Percentiles rank a stretch among this genome's conserved stretches.
These are phyloP conservation scores for Cyphellophora attinorum DNA, from an alignment of 2,329 filamentous ascomycete species.

Conservation along the genomic window DNA sequence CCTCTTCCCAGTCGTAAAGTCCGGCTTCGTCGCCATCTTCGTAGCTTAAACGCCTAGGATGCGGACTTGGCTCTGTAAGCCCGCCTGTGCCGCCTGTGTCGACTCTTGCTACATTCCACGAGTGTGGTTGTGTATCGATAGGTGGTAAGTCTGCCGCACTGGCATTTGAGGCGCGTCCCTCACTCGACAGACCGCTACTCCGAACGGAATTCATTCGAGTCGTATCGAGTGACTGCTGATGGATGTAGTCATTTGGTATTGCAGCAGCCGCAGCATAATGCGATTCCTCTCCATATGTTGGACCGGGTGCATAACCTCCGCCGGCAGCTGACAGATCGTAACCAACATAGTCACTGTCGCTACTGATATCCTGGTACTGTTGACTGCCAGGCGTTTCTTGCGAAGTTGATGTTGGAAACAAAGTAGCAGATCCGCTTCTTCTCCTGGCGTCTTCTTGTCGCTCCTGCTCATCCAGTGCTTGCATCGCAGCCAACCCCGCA, in stretches of 20 bases:
- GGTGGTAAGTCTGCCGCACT: conserved; percentile 31
- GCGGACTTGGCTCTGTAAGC: conserved; percentile 61
- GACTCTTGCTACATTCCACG: conserved; percentile 54
- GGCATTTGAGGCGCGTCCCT: conserved; percentile 17
- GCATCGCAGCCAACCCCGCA: conserved; percentile 74
- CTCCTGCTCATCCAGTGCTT: conserved; percentile 71
- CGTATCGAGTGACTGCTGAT: conserved; percentile 7
- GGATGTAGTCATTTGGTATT: conserved; percentile 11
- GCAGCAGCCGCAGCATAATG: conserved; percentile 15
- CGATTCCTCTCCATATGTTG: conserved; percentile 49
- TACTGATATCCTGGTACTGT: conserved; percentile 39
- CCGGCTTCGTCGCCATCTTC: conserved; percentile 79
- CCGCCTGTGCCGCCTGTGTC: conserved; percentile 90
- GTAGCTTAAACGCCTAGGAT: conserved; percentile 65
- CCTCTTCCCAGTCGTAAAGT: conserved; percentile 43
- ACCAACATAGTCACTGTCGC: conserved; percentile 62
- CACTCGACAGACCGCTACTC: conserved; percentile 19
- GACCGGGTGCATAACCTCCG: conserved; percentile 57
- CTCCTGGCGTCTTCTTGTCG: conserved; percentile 46
- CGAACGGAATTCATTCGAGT: conserved; percentile 18
- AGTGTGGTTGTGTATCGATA: conserved; percentile 48
- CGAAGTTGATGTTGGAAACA: conserved; percentile 24
- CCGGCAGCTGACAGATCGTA: conserved; percentile 68
- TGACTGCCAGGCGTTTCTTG: conserved; percentile 21
- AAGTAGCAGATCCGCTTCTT: conserved; percentile 36